Conservation (phyloP, 2,329 filamentous ascomycete species). For the Penicillium decumbens region DNA sequence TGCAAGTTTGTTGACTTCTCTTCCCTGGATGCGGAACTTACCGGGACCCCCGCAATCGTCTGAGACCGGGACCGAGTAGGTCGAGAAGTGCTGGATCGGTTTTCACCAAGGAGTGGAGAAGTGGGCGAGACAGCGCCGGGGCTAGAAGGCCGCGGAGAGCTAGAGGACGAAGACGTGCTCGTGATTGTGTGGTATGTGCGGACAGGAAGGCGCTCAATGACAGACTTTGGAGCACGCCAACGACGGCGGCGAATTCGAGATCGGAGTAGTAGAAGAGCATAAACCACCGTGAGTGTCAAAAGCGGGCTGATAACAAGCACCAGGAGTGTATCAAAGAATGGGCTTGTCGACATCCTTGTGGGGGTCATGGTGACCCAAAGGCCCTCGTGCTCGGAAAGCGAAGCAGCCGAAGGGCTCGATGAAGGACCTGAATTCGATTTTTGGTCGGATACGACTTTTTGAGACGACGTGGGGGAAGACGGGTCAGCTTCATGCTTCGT, state of each 20-base stretch:
- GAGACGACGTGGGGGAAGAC: conserved; percentile 10
- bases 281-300: conserved; percentile 87
- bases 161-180: conserved; percentile 57
- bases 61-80: conserved; percentile 36
- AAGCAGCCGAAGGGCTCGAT: conserved; percentile 23
- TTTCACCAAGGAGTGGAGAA: conserved; percentile 64
- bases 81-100: conserved; percentile 26
- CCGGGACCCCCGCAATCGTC: conserved; percentile 32
- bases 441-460: conserved; percentile 12
- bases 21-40: conserved; percentile 29
- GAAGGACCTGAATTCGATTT: conserved; percentile 14
- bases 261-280: conserved; percentile 78
- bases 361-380: conserved; percentile 97
- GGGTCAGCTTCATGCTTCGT: conserved; percentile 11
- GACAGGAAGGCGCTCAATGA: conserved; percentile 91
- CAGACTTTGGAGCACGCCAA: conserved; percentile 95
- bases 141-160: conserved; percentile 56
- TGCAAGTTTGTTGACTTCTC: conserved; percentile 43
- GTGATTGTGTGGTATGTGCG: conserved; percentile 87
- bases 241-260: conserved; percentile 82
- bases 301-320: conserved; percentile 93
- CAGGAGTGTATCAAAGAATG: conserved; percentile 94
- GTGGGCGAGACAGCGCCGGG: conserved; percentile 64
- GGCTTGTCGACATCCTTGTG: conserved; percentile 77
- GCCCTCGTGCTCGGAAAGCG: conserved; percentile 60